Conservation (phyloP, 2,329 filamentous ascomycete species). For the Rhinocladiella mackenziei region DNA sequence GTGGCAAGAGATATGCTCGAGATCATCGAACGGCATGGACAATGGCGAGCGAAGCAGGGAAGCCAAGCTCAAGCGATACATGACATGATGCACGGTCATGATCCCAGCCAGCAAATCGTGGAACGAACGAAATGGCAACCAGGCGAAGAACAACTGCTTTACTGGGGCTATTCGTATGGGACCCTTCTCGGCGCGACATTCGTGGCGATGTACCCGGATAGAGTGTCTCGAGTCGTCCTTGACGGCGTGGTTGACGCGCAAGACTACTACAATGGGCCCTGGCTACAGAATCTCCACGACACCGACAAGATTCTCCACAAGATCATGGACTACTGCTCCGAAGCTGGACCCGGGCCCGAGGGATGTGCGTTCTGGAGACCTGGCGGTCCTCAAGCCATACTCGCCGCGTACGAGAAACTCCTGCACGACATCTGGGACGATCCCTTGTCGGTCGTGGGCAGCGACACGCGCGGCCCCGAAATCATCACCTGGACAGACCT, state of each 20-base stretch:
- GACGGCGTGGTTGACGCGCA: constrained; percentile 15
- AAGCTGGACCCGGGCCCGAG: constrained; percentile 43
- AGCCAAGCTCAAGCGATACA: constrained; percentile 40
- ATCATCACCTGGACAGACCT: constrained; percentile 50
- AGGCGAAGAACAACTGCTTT: constrained; percentile 34
- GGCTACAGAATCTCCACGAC: constrained; percentile 21
- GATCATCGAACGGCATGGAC: constrained; percentile 35
- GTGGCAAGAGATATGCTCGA: constrained; percentile 37
- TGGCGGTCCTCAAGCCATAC: constrained; percentile 17
- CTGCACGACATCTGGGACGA: constrained; percentile 19
- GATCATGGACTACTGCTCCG: constrained; percentile 53
- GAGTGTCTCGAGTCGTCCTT: constrained; percentile 10
- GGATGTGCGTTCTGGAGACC: constrained; percentile 12
- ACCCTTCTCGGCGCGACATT: constrained; percentile 16
- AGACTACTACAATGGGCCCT: constrained; percentile 19
- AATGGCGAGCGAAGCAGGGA: constrained; percentile 39
- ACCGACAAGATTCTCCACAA: constrained; percentile 35
- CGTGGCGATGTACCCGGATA: constrained; percentile 15
- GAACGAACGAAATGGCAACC: constrained; percentile 49
- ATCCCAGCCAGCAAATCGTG: constrained; percentile 32
- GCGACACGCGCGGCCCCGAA: constrained; percentile 25
- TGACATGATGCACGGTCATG: constrained; percentile 47
- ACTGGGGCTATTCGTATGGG: constrained; percentile 19
- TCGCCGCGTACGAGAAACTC: constrained; percentile 20
- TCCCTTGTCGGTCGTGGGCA: constrained; percentile 11